phyloP scores from a whole-genome alignment of 768 basidiomycete species.

The Rhodotorula graminis region DNA sequence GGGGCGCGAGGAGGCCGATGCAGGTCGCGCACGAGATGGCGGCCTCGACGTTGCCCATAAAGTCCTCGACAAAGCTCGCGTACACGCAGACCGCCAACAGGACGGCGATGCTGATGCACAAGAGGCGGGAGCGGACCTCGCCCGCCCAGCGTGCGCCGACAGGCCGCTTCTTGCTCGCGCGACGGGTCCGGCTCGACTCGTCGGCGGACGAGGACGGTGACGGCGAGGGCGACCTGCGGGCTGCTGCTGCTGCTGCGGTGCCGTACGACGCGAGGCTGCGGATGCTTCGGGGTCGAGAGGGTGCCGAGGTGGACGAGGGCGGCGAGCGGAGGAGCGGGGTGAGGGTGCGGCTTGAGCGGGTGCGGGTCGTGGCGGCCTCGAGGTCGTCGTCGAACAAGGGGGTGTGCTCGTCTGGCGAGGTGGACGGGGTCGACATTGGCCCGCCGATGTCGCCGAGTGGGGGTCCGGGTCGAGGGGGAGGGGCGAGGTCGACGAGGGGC shows the following conservation, averaged over 20 bases:
- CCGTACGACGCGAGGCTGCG: constrained; percentile 26
- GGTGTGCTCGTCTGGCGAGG: background rate
- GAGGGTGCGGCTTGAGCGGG: background rate
- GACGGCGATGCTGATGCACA: constrained; percentile 12
- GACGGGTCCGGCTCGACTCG: background rate
- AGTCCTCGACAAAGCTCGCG: constrained; percentile 41
- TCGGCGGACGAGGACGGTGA: background rate
- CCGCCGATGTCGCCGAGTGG: background rate
- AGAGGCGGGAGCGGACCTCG: constrained; percentile 4
- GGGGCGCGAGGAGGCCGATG: constrained; percentile 54
- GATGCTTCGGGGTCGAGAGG: constrained; percentile 8
- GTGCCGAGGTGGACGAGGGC: background rate
- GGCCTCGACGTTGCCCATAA: constrained; percentile 52
- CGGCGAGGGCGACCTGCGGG: background rate
- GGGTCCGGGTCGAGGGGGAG: background rate
- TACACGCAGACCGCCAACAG: constrained; percentile 35
- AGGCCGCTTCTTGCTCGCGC: background rate
- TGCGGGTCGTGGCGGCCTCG: too few relatives aligned
- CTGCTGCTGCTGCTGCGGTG: background rate
- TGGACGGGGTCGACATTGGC: background rate
- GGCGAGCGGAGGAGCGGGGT: background rate
- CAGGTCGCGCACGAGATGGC: constrained; percentile 56
- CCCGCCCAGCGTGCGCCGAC: background rate
- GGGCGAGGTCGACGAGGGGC: background rate
- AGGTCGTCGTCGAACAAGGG: background rate